Evolutionary conservation across 2,329 filamentous ascomycete species (phyloP), one percentile per base, ranked within the genome.

Genomic region (Fusarium nygamai): DNA sequence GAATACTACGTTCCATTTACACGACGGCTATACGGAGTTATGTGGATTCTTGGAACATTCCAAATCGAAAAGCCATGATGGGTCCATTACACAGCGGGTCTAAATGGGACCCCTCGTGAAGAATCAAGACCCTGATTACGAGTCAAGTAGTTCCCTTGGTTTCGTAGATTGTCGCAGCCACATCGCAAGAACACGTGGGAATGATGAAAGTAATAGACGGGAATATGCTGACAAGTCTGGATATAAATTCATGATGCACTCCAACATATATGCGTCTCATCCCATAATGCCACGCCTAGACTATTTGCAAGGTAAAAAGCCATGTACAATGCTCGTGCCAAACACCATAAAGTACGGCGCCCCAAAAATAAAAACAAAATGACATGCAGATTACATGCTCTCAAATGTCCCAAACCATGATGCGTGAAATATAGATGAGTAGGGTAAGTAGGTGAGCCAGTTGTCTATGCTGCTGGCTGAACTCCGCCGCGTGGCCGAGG

Each of bases 211-310:
- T 0, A 1, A 27, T 19, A 20, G 4, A 38, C 34, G 16, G 20
- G 4, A 34, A 20, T 36, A 39, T 51, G 27, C 59, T 27, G 69
- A 39, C 64, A 67, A 65, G 58, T 65, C 59, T 51, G 67, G 72
- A 66, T 76, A 78, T 78, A 72, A 65, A 57, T 67, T 74, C 71
- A 73, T 67, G 19, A 64, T 64, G 31, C 59, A 54, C 62, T 73
- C 61, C 67, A 64, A 51, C 63, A 50, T 66, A 67, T 64, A 71
- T 64, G 61, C 67, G 48, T 50, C 43, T 56, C 34, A 54, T 47
- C 65, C 66, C 58, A 51, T 41, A 36, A 69, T 72, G 64, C 46
- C 51, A 54, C 46, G 67, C 62, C 50, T 46, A 67, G 53, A 67
- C 67, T 61, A 64, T 72, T 48, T 72, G 50, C 60, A 67, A 74